Evolutionary conservation across 2,329 filamentous ascomycete genomes (phyloP).

Genomic region (Hypoxylon sp.): DNA sequence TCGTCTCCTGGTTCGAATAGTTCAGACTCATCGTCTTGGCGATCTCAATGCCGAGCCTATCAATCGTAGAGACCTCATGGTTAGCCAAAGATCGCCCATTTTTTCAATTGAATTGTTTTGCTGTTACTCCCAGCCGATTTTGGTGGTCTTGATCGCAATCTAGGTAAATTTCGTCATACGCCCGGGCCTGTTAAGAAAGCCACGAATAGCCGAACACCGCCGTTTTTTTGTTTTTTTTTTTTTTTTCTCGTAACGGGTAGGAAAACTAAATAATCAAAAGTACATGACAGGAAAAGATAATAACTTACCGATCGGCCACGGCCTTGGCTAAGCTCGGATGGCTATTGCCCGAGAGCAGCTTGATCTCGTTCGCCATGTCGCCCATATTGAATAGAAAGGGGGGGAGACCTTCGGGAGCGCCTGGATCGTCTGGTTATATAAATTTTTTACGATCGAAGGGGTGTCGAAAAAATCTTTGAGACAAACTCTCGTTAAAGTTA

Average conservation of each 20-base stretch:
- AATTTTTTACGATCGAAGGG: conserved; percentile 26
- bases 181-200: conserved; percentile 21
- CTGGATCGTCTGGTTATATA: conserved; percentile 27
- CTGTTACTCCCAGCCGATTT: conserved; percentile 8
- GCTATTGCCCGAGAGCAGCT: conserved; percentile 56
- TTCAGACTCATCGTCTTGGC: conserved; percentile 84
- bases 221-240: conserved; percentile 7
- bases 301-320: conserved; percentile 54
- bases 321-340: conserved; percentile 54
- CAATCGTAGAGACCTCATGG: conserved; percentile 21
- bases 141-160: conserved; percentile 10
- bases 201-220: conserved; percentile 36
- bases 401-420: conserved; percentile 17
- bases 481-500: conserved; percentile 8
- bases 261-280: conserved; percentile 7
- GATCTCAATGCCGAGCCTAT: conserved; percentile 79
- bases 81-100: conserved; percentile 30
- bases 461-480: conserved; percentile 30
- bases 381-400: conserved; percentile 38
- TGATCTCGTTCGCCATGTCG: conserved; percentile 56
- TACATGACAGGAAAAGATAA: conserved; percentile 19
- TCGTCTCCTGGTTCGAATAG: conserved; percentile 88
- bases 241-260: conserved; percentile 10
- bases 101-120: conserved; percentile 6
- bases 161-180: conserved; percentile 26